Conservation (phyloP, 202 grass and related monocot genomes). For the Musa balbisiana region DNA sequence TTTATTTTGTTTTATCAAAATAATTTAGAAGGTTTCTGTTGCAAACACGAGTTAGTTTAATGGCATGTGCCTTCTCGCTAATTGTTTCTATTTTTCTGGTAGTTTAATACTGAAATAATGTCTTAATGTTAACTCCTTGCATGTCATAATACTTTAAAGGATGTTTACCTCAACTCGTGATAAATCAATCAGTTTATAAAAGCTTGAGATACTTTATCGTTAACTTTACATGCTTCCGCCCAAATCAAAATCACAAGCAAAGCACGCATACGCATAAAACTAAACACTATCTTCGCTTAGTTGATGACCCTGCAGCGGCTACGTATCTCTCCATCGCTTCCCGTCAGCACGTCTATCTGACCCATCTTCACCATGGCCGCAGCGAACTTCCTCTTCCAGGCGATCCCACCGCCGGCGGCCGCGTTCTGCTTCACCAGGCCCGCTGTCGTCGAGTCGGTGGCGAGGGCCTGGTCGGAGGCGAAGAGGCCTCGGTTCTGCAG, state of each 20-base stretch:
- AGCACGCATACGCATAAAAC: too few relatives aligned
- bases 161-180: too few relatives aligned
- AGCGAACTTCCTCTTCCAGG: conserved; percentile 55
- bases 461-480: conserved; percentile 61
- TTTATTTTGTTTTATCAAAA: too few relatives aligned
- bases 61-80: too few relatives aligned
- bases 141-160: too few relatives aligned
- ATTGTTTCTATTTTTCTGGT: too few relatives aligned
- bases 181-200: too few relatives aligned
- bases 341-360: conserved; percentile 44
- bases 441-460: conserved; percentile 41
- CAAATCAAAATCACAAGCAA: too few relatives aligned
- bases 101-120: too few relatives aligned
- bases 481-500: conserved; percentile 51
- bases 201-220: too few relatives aligned
- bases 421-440: conserved; percentile 50
- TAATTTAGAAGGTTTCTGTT: neutral
- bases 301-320: conserved; percentile 48
- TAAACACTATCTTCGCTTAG: neutral
- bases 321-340: conserved; percentile 47
- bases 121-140: too few relatives aligned
- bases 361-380: conserved; percentile 73
- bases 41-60: neutral
- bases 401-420: conserved; percentile 33
- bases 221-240: neutral